Evolutionary conservation across 345 rosid genomes (phyloP).

Genomic region (Ceriops tagal): DNA sequence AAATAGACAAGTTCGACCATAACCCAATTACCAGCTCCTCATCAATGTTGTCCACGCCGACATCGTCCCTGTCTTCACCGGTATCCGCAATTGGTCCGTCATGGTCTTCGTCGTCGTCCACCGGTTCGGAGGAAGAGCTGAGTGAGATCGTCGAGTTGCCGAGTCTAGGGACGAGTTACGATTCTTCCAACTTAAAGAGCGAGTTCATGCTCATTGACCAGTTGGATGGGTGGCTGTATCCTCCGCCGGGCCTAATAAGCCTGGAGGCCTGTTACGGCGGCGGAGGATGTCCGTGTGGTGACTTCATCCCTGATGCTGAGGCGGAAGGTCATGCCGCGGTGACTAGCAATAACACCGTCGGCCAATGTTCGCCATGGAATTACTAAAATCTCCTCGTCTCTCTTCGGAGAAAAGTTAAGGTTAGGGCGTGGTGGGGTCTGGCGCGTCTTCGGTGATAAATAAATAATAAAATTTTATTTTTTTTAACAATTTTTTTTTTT

Average conservation of each 20-base stretch:
- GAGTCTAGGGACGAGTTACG: constrained; percentile 40
- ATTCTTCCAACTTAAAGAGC: constrained; percentile 8
- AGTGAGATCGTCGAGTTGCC: constrained; percentile 81
- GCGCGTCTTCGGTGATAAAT: too few species aligned
- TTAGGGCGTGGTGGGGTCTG: too few species aligned
- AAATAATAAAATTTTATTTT: not conserved
- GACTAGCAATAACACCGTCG: not conserved
- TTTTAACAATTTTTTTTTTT: too few species aligned
- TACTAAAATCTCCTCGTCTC: not conserved
- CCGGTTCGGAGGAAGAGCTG: constrained; percentile 55
- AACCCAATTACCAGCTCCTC: constrained; percentile 11
- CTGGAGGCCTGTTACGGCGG: constrained; percentile 8
- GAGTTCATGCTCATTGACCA: constrained; percentile 32
- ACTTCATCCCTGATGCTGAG: not conserved
- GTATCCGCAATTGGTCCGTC: constrained; percentile 48
- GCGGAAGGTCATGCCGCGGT: not conserved
- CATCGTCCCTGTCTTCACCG: constrained; percentile 41
- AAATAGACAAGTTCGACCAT: constrained; percentile 42
- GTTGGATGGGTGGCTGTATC: constrained; percentile 35
- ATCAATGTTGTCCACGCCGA: constrained; percentile 20
- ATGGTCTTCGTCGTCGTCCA: constrained; percentile 5
- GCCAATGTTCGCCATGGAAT: constrained; percentile 15
- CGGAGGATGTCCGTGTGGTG: constrained; percentile 7
- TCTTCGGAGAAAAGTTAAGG: too few species aligned
- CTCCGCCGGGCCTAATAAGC: constrained; percentile 29